Evolutionary conservation across 176 grass and related monocot species (phyloP).

Genomic region (Zoysia pacifica): DNA sequence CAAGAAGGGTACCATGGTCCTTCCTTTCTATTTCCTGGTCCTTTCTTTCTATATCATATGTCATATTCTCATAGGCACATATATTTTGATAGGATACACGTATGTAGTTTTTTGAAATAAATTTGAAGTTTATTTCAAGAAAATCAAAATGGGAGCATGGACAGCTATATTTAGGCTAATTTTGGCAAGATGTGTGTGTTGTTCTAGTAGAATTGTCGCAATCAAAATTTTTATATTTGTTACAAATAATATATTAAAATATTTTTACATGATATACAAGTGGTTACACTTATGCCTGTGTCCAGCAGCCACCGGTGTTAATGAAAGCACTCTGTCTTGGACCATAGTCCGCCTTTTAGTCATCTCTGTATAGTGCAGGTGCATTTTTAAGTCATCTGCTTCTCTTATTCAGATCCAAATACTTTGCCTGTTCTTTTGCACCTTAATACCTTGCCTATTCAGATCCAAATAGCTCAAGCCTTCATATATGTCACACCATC

Average conservation of each 20-base stretch:
- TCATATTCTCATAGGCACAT: neutral
- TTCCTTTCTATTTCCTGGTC: neutral
- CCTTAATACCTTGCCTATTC: neutral
- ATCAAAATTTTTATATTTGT: neutral
- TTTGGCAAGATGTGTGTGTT: neutral
- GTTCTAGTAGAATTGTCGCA: neutral
- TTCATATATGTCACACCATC: neutral
- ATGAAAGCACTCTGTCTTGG: conserved; percentile 8
- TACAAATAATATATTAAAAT: neutral
- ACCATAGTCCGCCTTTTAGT: conserved; percentile 8
- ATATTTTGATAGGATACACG: neutral
- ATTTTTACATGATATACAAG: too few species aligned
- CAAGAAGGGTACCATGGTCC: neutral
- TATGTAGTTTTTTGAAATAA: neutral
- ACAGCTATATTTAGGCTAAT: too few species aligned
- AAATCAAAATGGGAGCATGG: too few species aligned
- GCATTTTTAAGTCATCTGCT: neutral
- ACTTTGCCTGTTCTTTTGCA: neutral
- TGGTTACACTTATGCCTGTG: too few species aligned
- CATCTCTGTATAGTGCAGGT: neutral
- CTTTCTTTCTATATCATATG: neutral
- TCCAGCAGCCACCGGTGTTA: neutral
- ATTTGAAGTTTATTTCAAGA: neutral
- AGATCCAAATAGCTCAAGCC: conserved; percentile 19
- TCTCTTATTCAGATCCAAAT: conserved; percentile 21